Percentiles rank a stretch among this genome's conserved stretches.
phyloP scores from a whole-genome alignment of 164 flowering plant genomes.

The Echeveria elegans region DNA sequence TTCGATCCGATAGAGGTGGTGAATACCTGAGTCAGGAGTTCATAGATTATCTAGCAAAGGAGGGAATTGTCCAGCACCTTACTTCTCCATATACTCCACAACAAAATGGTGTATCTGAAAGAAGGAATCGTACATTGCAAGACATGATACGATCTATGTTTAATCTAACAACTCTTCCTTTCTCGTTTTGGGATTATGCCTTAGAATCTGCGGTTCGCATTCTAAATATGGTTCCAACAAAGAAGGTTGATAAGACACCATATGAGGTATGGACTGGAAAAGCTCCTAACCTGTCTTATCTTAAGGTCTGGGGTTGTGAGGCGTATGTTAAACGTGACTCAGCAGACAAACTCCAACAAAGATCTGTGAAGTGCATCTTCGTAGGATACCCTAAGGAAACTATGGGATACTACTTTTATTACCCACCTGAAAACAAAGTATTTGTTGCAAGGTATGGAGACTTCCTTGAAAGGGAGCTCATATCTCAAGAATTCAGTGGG shows the following conservation, averaged over 20 bases:
- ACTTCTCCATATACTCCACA: too few species aligned
- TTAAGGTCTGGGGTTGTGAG: too few species aligned
- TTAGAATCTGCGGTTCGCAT: conserved; percentile 1
- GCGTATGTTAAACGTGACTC: conserved; percentile 11
- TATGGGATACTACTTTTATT: neutral
- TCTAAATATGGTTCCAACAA: conserved; percentile 1
- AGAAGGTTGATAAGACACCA: neutral
- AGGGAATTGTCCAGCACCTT: conserved; percentile 2
- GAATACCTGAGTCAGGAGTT: too few species aligned
- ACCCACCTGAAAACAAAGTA: neutral
- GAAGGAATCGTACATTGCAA: conserved; percentile 7
- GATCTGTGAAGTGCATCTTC: neutral
- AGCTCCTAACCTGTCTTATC: too few species aligned
- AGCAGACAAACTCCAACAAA: neutral
- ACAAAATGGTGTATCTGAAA: conserved; percentile 16
- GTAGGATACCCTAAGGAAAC: conserved; percentile 10
- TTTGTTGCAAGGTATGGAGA: neutral
- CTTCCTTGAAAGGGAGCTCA: neutral
- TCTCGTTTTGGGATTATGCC: conserved; percentile 7
- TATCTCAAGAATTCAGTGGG: neutral
- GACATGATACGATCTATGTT: conserved; percentile 15
- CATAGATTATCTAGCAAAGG: neutral
- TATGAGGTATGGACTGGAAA: too few species aligned
- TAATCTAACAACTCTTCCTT: neutral
- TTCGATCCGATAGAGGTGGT: too few species aligned